phyloP scores from a whole-genome alignment of 2,329 filamentous ascomycete genomes.

The Cyphellophora europaea region DNA sequence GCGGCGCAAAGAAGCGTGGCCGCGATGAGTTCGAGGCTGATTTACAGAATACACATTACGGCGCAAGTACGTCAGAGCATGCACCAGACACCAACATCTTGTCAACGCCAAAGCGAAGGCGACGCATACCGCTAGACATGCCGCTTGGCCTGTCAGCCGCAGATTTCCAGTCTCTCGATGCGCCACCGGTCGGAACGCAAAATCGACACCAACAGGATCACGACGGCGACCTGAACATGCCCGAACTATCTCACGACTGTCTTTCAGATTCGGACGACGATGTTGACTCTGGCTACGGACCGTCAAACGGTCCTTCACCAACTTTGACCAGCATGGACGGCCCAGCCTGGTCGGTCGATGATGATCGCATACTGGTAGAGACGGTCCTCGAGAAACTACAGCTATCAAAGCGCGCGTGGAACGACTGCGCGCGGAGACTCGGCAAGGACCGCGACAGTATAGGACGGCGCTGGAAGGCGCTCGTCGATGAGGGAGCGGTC shows the following conservation, averaged over 20 bases:
- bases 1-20: conserved; percentile 30
- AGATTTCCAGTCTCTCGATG: conserved; percentile 34
- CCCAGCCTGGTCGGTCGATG: conserved; percentile 28
- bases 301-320: conserved; percentile 4
- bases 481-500: conserved; percentile 34
- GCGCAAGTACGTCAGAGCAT: conserved; percentile 13
- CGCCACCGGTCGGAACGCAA: no score
- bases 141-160: conserved; percentile 33
- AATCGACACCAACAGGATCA: conserved; percentile 15
- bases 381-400: conserved; percentile 35
- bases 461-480: conserved; percentile 31
- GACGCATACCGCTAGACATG: conserved; percentile 32
- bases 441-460: conserved; percentile 31
- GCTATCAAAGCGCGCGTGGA: conserved; percentile 34
- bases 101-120: conserved; percentile 35
- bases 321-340: conserved; percentile 3
- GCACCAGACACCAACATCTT: conserved; percentile 8
- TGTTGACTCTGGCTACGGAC: conserved; percentile 16
- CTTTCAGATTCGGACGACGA: conserved; percentile 4
- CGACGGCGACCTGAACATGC: conserved; percentile 9
- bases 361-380: conserved; percentile 33
- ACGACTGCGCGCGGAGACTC: conserved; percentile 33
- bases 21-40: conserved; percentile 24
- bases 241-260: conserved; percentile 3
- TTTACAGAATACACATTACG: conserved; percentile 10